A percentile compares a stretch with the other conserved stretches of the same genome.
Conservation (phyloP, 129 eudicot species). For the Ambrosia trifida region DNA sequence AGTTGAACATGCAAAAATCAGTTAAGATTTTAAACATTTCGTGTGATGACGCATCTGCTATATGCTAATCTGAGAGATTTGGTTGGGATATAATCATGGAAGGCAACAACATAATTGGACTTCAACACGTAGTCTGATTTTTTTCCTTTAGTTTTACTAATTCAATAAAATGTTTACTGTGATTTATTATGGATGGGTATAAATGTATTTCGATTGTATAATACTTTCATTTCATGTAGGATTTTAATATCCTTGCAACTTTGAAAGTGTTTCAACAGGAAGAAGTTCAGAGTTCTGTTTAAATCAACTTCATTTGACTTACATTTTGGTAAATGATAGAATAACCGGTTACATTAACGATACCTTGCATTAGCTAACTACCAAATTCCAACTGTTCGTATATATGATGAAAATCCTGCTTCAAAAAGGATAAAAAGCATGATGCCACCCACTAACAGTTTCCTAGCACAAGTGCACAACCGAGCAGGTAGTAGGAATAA, state of each 20-base stretch:
- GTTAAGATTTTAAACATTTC: constrained; percentile 75
- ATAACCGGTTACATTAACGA: too few species aligned
- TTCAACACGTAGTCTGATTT: constrained; percentile 65
- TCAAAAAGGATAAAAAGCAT: too few species aligned
- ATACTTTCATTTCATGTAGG: constrained; percentile 28
- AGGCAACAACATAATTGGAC: constrained; percentile 91
- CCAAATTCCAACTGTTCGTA: too few species aligned
- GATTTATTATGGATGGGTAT: constrained; percentile 23
- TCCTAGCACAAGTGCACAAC: too few species aligned
- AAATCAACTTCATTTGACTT: too few species aligned
- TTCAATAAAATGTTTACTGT: constrained; percentile 27
- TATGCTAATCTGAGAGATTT: constrained; percentile 94
- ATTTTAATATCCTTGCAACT: constrained; percentile 28
- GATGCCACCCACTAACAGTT: too few species aligned
- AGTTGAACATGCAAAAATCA: constrained; percentile 96
- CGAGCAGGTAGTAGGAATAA: too few species aligned
- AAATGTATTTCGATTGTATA: constrained; percentile 15
- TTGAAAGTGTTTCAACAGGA: constrained; percentile 21
- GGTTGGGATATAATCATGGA: constrained; percentile 97
- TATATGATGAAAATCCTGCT: too few species aligned
- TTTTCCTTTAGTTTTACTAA: constrained; percentile 63
- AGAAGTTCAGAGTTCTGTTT: constrained; percentile 25
- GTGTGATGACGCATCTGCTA: constrained; percentile 83
- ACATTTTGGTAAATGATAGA: too few species aligned
- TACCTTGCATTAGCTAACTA: too few species aligned